A percentile compares a stretch with the other conserved stretches of the same genome.
phyloP scores from a whole-genome alignment of 2,329 filamentous ascomycete genomes.

The Calycina marina region DNA sequence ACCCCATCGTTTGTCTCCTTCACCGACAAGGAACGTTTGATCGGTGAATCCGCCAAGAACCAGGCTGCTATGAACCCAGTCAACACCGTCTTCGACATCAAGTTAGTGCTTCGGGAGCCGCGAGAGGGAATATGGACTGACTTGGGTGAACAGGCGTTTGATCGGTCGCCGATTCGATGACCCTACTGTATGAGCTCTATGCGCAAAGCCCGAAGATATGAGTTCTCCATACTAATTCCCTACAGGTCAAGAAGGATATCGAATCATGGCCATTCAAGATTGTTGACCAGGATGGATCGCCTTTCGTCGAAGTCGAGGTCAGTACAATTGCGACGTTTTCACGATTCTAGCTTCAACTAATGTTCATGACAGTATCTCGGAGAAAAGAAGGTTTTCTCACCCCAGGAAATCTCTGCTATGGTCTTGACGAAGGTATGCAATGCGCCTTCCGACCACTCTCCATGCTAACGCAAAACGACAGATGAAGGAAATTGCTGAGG shows the following conservation, averaged over 20 bases:
- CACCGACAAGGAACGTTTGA: conserved; percentile 96
- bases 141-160: conserved; percentile 55
- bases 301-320: conserved; percentile 73
- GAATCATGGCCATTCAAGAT: conserved; percentile 99
- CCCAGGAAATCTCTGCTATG: conserved; percentile 99
- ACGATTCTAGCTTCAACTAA: no score
- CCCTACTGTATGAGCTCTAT: no score
- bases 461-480: conserved; percentile 25
- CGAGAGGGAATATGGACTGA: conserved; percentile 4
- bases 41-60: conserved; percentile 99
- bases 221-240: no score
- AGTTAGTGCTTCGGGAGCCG: conserved; percentile 43
- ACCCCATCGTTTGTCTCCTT: conserved; percentile 99
- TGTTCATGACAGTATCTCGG: conserved; percentile 61
- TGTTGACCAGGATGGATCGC: conserved; percentile 74
- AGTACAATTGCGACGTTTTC: background rate
- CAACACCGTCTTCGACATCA: conserved; percentile 99
- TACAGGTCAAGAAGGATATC: conserved; percentile 97
- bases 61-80: conserved; percentile 98
- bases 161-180: conserved; percentile 95
- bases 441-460: background rate
- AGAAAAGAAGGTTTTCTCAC: conserved; percentile 90
- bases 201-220: no score
- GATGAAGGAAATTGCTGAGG: conserved; percentile 99
- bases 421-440: conserved; percentile 78